phyloP scores from a whole-genome alignment of 805 yeast genomes.

The Candida ortonii region DNA sequence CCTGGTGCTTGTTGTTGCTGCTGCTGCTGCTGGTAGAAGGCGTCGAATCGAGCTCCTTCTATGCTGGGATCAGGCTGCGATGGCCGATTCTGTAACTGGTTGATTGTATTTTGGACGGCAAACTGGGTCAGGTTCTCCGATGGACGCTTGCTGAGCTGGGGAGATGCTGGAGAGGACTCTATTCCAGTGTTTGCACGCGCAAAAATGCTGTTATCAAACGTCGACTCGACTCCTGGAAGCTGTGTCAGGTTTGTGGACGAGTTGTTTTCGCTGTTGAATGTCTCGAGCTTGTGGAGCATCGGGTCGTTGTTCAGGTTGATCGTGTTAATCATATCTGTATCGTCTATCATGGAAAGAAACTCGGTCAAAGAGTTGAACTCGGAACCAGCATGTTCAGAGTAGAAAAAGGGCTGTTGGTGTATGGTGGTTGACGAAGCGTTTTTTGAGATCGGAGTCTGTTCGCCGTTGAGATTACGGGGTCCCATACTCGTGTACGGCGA shows the following conservation, averaged over 20 bases:
- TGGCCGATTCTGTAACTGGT: constrained; percentile 12
- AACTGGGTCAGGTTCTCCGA: constrained; percentile 18
- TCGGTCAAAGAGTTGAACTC: constrained; percentile 89
- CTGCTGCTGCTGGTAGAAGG: constrained; percentile 6
- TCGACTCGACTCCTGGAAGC: constrained; percentile 13
- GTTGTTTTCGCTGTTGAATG: constrained; percentile 23
- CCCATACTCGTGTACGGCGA: constrained; percentile 2
- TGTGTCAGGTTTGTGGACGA: constrained; percentile 18
- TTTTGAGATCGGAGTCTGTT: constrained; percentile 8
- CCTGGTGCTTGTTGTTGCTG: constrained; percentile 4
- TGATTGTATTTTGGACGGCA: constrained; percentile 17
- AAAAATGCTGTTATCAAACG: constrained; percentile 16
- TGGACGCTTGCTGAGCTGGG: constrained; percentile 10
- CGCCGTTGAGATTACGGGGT: constrained; percentile 2
- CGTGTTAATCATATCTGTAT: constrained; percentile 61
- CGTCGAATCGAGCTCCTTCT: constrained; percentile 5
- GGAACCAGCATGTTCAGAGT: constrained; percentile 88
- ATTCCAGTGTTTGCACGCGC: constrained; percentile 6
- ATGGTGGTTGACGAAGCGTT: constrained; percentile 24
- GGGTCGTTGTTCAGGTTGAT: constrained; percentile 37
- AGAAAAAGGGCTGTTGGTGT: constrained; percentile 75
- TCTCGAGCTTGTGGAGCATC: constrained; percentile 34
- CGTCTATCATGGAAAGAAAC: constrained; percentile 86
- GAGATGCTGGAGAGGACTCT: constrained; percentile 6
- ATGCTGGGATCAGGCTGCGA: constrained; percentile 9